phyloP scores from a whole-genome alignment of 208 protist species.

The Leishmania major region DNA sequence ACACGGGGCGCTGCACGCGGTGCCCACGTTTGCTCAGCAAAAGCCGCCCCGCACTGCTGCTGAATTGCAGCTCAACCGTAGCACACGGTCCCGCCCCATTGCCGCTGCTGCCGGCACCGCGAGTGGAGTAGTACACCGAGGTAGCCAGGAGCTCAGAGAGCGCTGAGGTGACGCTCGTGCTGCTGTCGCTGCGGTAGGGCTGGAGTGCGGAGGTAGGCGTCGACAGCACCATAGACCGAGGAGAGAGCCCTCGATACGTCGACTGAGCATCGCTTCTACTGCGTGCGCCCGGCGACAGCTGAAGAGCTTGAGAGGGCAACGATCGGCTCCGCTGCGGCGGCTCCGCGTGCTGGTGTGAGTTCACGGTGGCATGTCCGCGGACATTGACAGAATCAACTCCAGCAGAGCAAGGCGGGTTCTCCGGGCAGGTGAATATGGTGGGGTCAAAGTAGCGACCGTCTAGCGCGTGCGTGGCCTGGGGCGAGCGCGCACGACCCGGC shows the following conservation, averaged over 20 bases:
- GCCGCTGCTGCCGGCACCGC: neutral
- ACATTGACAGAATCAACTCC: neutral
- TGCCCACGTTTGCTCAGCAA: slow-evolving; percentile 26
- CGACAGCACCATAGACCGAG: neutral
- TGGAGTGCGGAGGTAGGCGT: neutral
- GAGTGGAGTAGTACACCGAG: neutral
- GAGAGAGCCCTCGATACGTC: neutral
- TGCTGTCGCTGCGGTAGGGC: neutral
- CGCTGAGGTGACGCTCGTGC: neutral
- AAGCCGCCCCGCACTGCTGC: slow-evolving; percentile 22
- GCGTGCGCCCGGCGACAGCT: neutral
- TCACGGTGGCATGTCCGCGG: neutral
- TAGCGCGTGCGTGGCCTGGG: slow-evolving; percentile 27
- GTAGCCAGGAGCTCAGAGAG: neutral
- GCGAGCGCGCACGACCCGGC: slow-evolving; percentile 29
- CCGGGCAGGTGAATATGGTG: slow-evolving; percentile 1
- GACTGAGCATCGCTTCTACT: neutral
- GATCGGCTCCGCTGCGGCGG: neutral
- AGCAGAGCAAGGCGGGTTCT: neutral
- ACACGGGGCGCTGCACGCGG: slow-evolving; percentile 20
- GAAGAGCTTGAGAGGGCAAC: neutral
- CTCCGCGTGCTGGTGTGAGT: neutral
- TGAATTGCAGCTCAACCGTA: slow-evolving; percentile 19
- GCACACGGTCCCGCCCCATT: neutral
- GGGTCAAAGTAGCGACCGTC: slow-evolving; percentile 37